Conservation (phyloP, 306 rosid species). For the Quercus dentata region DNA sequence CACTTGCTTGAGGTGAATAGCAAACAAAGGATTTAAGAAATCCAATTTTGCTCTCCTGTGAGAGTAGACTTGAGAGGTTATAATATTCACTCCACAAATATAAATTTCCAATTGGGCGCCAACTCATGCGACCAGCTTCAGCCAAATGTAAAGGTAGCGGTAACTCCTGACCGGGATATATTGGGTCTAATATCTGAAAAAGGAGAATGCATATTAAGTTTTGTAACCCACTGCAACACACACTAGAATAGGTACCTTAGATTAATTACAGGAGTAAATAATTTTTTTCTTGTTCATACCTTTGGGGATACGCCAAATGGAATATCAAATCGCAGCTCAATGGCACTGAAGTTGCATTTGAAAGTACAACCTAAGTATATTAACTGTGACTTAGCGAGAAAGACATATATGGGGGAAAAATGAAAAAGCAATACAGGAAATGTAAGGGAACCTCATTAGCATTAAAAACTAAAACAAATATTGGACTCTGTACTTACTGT, state of each 20-base stretch:
- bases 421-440: not conserved
- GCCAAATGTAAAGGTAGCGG: slow-evolving; percentile 96
- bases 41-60: slow-evolving; percentile 64
- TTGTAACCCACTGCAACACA: not conserved
- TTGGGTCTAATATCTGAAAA: slow-evolving; percentile 80
- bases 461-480: slow-evolving; percentile 12
- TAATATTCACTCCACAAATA: slow-evolving; percentile 93
- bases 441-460: slow-evolving; percentile 6
- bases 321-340: slow-evolving; percentile 92
- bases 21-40: slow-evolving; percentile 77
- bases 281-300: slow-evolving; percentile 34
- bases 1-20: slow-evolving; percentile 86
- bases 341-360: slow-evolving; percentile 70
- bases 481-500: slow-evolving; percentile 57
- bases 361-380: slow-evolving; percentile 71
- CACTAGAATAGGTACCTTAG: not conserved
- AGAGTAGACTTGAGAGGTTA: slow-evolving; percentile 73
- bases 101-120: slow-evolving; percentile 88
- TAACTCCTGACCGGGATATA: slow-evolving; percentile 83
- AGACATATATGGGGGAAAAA: not conserved
- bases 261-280: not conserved
- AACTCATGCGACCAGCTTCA: slow-evolving; percentile 87
- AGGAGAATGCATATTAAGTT: not conserved
- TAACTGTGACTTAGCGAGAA: slow-evolving; percentile 19
- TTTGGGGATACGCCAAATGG: slow-evolving; percentile 88